A percentile compares a stretch with the other conserved stretches of the same genome.
Evolutionary conservation across 2,329 filamentous ascomycete species (phyloP).

Genomic region (Cordyceps fumosorosea): DNA sequence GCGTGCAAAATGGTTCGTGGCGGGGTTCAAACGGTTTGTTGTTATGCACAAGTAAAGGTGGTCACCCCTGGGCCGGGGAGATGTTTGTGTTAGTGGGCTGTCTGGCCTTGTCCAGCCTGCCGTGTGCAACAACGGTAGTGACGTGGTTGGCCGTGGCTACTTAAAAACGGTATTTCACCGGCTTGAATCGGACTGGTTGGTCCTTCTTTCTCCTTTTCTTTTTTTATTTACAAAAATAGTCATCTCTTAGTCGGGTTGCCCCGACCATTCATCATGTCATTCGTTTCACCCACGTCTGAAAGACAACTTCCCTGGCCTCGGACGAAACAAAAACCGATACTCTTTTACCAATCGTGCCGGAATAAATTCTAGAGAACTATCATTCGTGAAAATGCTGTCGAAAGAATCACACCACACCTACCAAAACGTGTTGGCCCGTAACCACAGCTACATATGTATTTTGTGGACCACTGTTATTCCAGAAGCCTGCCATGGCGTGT

Average conservation of each 20-base stretch:
- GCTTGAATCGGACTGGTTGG: no score
- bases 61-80: neutral
- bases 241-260: neutral
- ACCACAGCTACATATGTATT: constrained; percentile 1
- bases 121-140: neutral
- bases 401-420: neutral
- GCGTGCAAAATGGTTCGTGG: neutral
- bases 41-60: constrained; percentile 7
- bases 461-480: constrained; percentile 10
- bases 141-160: neutral
- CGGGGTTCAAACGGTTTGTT: constrained; percentile 10
- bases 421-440: neutral
- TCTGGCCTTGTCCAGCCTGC: neutral
- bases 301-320: neutral
- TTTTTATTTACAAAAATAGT: no score
- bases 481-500: neutral
- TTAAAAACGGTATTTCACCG: neutral
- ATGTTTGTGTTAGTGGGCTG: constrained; percentile 7
- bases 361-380: neutral
- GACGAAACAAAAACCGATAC: neutral
- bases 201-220: no score
- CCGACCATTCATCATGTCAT: neutral
- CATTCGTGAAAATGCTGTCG: neutral
- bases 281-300: neutral
- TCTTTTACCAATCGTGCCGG: no score